Conservation (phyloP, 257 asterid genomes). For the Petunia axillaris region DNA sequence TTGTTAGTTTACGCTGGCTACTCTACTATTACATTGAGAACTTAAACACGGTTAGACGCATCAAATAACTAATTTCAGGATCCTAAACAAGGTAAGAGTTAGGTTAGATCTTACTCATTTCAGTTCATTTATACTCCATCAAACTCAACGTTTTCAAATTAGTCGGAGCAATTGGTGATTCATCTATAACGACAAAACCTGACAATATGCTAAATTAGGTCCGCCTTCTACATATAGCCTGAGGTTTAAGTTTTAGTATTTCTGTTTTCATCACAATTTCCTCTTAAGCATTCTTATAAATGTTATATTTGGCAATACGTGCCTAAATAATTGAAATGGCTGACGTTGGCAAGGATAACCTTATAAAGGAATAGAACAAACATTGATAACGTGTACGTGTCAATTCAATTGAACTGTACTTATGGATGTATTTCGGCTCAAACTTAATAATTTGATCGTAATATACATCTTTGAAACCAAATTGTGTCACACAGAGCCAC, state of each 20-base stretch:
- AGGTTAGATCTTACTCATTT: no score
- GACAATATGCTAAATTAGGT: no score
- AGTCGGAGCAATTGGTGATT: neutral
- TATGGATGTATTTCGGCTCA: neutral
- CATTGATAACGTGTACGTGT: constrained; percentile 2
- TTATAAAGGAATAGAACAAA: neutral
- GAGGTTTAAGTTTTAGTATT: no score
- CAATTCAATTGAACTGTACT: neutral
- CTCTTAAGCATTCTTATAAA: neutral
- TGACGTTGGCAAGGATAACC: neutral
- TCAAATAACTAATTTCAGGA: no score
- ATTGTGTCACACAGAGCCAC: no score
- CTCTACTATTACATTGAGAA: no score
- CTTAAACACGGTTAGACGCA: no score
- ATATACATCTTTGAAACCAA: neutral
- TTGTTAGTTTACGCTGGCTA: no score
- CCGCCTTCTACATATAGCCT: no score
- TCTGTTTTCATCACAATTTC: neutral
- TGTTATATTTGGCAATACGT: constrained; percentile 1
- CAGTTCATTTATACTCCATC: no score
- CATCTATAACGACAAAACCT: neutral
- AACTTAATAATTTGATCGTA: neutral
- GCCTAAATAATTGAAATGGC: neutral
- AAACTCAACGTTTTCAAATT: no score
- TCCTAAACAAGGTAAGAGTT: no score